phyloP scores from a whole-genome alignment of 306 rosid species.

The Quercus engelmannii region DNA sequence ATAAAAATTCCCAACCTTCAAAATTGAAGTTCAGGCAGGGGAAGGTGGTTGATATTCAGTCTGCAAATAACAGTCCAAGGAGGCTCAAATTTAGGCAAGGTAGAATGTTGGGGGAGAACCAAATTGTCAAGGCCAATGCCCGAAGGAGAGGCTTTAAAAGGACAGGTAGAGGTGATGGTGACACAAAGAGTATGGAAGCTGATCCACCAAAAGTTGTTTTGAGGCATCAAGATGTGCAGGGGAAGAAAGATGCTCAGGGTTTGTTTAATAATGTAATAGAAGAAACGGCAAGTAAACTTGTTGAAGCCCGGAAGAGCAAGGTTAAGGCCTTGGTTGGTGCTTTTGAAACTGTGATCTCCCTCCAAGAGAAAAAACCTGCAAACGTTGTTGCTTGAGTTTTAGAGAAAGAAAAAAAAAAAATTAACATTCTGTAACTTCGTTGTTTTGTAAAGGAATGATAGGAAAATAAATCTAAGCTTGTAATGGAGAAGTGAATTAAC shows the following conservation, averaged over 20 bases:
- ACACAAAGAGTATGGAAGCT: constrained; percentile 6
- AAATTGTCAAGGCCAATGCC: constrained; percentile 11
- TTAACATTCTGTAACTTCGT: not conserved
- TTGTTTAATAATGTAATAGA: constrained; percentile 82
- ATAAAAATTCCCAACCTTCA: constrained; percentile 31
- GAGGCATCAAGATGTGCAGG: constrained; percentile 70
- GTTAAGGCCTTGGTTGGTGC: constrained; percentile 99
- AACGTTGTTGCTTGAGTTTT: constrained; percentile 33
- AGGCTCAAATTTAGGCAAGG: constrained; percentile 70
- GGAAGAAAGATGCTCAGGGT: constrained; percentile 69
- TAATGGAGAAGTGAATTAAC: constrained; percentile 23
- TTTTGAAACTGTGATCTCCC: constrained; percentile 94
- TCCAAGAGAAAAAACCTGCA: constrained; percentile 71
- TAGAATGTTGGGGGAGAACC: constrained; percentile 39
- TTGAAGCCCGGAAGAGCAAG: constrained; percentile 74
- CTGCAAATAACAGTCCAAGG: constrained; percentile 49
- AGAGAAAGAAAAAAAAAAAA: not conserved
- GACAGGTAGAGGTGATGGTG: constrained; percentile 33
- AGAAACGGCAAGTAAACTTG: constrained; percentile 91
- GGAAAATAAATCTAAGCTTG: constrained; percentile 45
- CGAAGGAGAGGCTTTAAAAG: constrained; percentile 48
- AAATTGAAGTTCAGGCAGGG: constrained; percentile 66
- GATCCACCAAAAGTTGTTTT: constrained; percentile 55
- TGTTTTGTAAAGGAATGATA: constrained; percentile 25
- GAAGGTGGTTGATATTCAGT: constrained; percentile 46